Percentiles rank a stretch among this genome's conserved stretches.
phyloP scores from a whole-genome alignment of 257 asterid species.

The Handroanthus guayacan region DNA sequence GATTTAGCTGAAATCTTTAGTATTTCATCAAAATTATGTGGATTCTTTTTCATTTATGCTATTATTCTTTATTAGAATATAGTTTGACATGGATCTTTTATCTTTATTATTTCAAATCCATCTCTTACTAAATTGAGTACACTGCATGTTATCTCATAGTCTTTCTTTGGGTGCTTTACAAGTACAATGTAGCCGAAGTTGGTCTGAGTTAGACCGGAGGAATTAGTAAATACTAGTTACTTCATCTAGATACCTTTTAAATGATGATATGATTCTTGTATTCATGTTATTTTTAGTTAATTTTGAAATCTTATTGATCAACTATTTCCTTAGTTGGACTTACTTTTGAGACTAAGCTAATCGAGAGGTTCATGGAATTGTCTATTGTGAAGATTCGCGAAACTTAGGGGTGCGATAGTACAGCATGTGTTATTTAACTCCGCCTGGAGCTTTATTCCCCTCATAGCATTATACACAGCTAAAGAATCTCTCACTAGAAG shows the following conservation, averaged over 20 bases:
- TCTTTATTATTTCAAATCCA: not conserved
- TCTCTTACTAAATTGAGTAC: not conserved
- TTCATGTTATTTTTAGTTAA: not conserved
- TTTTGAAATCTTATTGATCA: not conserved
- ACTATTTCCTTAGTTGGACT: not conserved
- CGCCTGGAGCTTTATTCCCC: too few species aligned
- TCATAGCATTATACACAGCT: too few species aligned
- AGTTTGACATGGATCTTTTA: conserved; percentile 25
- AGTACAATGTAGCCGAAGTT: not conserved
- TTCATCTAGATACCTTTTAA: not conserved
- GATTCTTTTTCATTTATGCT: conserved; percentile 23
- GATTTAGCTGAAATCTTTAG: conserved; percentile 38
- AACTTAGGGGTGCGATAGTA: too few species aligned
- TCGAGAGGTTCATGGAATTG: too few species aligned
- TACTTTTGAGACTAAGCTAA: not conserved
- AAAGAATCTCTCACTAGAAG: too few species aligned
- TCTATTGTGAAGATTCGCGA: too few species aligned
- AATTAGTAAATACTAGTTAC: not conserved
- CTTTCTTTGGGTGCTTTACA: not conserved
- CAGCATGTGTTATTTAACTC: too few species aligned
- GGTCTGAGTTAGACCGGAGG: not conserved
- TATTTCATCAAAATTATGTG: conserved; percentile 14
- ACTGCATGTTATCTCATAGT: not conserved
- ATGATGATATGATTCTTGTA: not conserved
- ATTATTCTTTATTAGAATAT: conserved; percentile 37